Evolutionary conservation across 306 rosid species (phyloP).

Genomic region (Quercus agrifolia): DNA sequence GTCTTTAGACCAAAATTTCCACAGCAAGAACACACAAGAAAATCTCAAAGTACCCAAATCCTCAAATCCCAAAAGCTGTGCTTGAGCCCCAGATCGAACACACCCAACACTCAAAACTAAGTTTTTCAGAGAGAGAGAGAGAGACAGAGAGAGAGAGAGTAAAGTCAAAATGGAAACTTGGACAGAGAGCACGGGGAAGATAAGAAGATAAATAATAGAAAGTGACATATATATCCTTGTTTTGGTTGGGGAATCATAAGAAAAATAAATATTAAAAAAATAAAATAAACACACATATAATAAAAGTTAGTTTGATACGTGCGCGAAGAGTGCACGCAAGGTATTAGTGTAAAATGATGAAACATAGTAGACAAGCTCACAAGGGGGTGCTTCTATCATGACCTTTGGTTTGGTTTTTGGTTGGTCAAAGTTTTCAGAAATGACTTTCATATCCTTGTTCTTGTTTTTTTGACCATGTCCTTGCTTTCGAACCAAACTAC

Average conservation of each 20-base stretch:
- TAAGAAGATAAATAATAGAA: conserved; percentile 54
- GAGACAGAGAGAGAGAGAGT: conserved; percentile 17
- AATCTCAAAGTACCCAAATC: conserved; percentile 7
- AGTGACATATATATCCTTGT: conserved; percentile 59
- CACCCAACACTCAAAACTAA: not conserved
- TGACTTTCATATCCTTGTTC: not conserved
- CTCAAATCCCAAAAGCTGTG: not conserved
- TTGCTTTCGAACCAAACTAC: conserved; percentile 26
- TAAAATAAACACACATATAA: not conserved
- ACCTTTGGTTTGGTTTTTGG: conserved; percentile 3
- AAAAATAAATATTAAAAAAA: not conserved
- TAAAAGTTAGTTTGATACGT: conserved; percentile 29
- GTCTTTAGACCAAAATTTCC: not conserved
- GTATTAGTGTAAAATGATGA: conserved; percentile 58
- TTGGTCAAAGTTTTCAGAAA: not conserved
- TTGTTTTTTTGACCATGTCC: conserved; percentile 8
- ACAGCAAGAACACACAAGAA: not conserved
- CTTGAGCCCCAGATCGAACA: conserved; percentile 16
- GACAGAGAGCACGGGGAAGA: conserved; percentile 36
- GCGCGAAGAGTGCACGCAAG: conserved; percentile 64
- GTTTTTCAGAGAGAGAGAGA: not conserved
- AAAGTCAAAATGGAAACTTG: conserved; percentile 55
- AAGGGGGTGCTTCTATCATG: conserved; percentile 24
- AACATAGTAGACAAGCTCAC: conserved; percentile 15
- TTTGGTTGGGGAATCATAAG: conserved; percentile 2